phyloP scores from a whole-genome alignment of 352 stramenopile genomes.

The Pythium biforme region DNA sequence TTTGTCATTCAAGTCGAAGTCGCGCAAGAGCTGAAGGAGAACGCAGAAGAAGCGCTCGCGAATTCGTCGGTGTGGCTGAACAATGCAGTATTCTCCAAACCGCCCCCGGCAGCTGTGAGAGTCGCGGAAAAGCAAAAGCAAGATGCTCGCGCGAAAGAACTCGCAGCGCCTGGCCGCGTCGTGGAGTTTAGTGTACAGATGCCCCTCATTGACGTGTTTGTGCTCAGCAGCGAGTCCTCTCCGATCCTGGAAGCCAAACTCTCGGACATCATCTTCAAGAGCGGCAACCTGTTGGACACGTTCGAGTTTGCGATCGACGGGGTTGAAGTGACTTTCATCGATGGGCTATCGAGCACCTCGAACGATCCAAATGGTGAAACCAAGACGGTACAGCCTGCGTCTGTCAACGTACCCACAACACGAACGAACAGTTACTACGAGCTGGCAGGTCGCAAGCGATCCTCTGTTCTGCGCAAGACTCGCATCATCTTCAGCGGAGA shows the following conservation, averaged over 20 bases:
- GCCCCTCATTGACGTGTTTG: slow-evolving; percentile 63
- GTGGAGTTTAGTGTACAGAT: slow-evolving; percentile 57
- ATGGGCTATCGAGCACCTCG: slow-evolving; percentile 23
- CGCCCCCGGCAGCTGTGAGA: slow-evolving; percentile 15
- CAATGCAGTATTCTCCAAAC: slow-evolving; percentile 43
- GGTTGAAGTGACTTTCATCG: slow-evolving; percentile 63
- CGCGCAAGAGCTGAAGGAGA: slow-evolving; percentile 43
- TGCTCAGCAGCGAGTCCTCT: slow-evolving; percentile 60
- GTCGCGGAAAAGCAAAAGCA: slow-evolving; percentile 20
- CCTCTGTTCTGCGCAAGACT: slow-evolving; percentile 58
- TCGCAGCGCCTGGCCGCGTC: slow-evolving; percentile 15
- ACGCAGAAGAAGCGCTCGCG: slow-evolving; percentile 49
- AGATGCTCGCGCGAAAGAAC: slow-evolving; percentile 8
- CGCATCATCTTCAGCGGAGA: slow-evolving; percentile 61
- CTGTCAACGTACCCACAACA: not conserved
- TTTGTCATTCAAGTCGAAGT: slow-evolving; percentile 57
- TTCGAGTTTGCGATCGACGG: slow-evolving; percentile 59
- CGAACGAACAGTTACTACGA: slow-evolving; percentile 36
- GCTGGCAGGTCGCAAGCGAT: slow-evolving; percentile 42
- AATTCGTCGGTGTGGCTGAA: slow-evolving; percentile 55
- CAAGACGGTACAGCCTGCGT: not conserved
- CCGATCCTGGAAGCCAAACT: slow-evolving; percentile 64
- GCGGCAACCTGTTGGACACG: slow-evolving; percentile 42
- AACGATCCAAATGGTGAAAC: not conserved
- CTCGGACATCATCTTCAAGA: slow-evolving; percentile 52